phyloP scores from a whole-genome alignment of 2,329 filamentous ascomycete genomes.

The Pleurostoma richardsiae region DNA sequence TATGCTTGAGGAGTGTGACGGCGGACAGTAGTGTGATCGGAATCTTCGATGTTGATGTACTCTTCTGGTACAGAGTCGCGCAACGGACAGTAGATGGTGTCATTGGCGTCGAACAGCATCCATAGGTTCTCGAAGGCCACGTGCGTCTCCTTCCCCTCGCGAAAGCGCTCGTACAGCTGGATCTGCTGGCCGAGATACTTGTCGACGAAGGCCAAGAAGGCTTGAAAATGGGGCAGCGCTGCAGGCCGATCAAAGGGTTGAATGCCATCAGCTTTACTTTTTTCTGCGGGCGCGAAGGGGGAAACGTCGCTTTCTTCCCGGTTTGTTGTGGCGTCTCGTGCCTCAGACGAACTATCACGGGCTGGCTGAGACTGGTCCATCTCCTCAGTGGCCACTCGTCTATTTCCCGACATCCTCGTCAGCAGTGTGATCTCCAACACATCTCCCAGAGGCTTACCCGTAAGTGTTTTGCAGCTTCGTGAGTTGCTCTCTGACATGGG shows the following conservation, averaged over 20 bases:
- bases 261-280: background rate
- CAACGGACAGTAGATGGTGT: slow-evolving; percentile 12
- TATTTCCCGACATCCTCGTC: no score
- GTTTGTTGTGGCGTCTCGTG: no score
- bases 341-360: no score
- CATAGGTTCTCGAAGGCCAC: slow-evolving; percentile 17
- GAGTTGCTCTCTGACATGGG: background rate
- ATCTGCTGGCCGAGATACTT: slow-evolving; percentile 7
- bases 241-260: background rate
- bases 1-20: slow-evolving; percentile 11
- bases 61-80: background rate
- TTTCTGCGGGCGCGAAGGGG: background rate
- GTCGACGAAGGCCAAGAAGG: slow-evolving; percentile 5
- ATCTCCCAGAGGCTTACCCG: background rate
- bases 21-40: background rate
- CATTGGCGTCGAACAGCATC: slow-evolving; percentile 17
- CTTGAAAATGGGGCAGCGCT: background rate
- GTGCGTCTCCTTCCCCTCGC: slow-evolving; percentile 1
- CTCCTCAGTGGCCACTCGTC: no score
- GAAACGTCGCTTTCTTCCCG: no score
- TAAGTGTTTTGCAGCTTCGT: background rate
- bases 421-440: no score
- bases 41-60: background rate
- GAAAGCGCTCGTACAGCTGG: slow-evolving; percentile 3
- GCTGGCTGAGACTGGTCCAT: no score